A percentile compares a stretch with the other conserved stretches of the same genome.
phyloP scores from a whole-genome alignment of 306 rosid species.

The Elaeagnus macrophylla region DNA sequence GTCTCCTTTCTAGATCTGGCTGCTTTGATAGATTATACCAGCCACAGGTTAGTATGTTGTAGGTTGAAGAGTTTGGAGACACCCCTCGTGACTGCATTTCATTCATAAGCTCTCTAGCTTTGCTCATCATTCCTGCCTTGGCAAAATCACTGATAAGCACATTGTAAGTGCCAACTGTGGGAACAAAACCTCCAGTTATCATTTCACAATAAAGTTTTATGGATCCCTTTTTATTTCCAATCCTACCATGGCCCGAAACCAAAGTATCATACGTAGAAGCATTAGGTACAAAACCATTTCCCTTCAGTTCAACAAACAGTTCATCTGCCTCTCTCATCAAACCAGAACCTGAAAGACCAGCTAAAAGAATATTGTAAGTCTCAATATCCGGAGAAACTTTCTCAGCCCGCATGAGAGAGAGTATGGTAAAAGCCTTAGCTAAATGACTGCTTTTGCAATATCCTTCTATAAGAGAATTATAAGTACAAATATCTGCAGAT shows the following conservation, averaged over 20 bases:
- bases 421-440: conserved; percentile 47
- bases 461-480: conserved; percentile 68
- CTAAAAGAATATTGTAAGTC: conserved; percentile 61
- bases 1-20: conserved; percentile 49
- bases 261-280: conserved; percentile 66
- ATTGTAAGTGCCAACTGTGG: conserved; percentile 63
- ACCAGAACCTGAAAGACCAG: conserved; percentile 58
- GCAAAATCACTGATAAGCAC: conserved; percentile 76
- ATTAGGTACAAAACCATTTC: conserved; percentile 54
- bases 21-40: conserved; percentile 62
- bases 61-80: conserved; percentile 70
- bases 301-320: conserved; percentile 52
- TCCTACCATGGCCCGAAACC: conserved; percentile 67
- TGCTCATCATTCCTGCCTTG: conserved; percentile 69
- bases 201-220: conserved; percentile 71
- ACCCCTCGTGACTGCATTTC: conserved; percentile 72
- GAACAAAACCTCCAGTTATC: conserved; percentile 70
- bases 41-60: conserved; percentile 68
- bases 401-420: conserved; percentile 46
- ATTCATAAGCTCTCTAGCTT: conserved; percentile 82
- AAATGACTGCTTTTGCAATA: conserved; percentile 59
- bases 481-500: conserved; percentile 50
- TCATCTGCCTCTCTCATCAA: conserved; percentile 57
- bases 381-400: conserved; percentile 61
- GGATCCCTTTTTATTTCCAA: conserved; percentile 56